Percentiles rank a stretch among this genome's conserved stretches.
These are phyloP conservation scores for Ogataea paraovalis DNA, from an alignment of 805 yeast species.

Conservation along the genomic window DNA sequence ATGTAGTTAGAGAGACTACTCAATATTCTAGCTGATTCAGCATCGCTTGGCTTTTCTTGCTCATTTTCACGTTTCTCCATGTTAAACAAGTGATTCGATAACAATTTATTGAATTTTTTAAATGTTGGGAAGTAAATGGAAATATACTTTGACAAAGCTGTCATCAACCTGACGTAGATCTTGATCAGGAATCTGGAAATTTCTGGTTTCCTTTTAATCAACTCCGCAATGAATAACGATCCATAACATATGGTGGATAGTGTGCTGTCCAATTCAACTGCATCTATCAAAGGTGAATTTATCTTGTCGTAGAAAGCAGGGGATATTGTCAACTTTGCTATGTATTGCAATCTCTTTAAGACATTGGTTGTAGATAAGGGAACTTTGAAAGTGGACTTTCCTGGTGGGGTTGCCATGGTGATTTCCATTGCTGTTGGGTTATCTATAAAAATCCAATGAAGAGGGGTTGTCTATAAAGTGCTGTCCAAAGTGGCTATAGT, in stretches of 20 bases:
- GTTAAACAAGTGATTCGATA: not conserved
- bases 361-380: not conserved
- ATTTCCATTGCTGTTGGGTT: too few species aligned
- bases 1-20: slow-evolving; percentile 28
- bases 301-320: slow-evolving; percentile 27
- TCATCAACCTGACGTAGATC: slow-evolving; percentile 2
- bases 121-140: not conserved
- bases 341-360: slow-evolving; percentile 12
- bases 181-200: slow-evolving; percentile 5
- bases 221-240: slow-evolving; percentile 25
- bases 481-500: too few species aligned
- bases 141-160: slow-evolving; percentile 2
- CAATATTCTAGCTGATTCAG: slow-evolving; percentile 15
- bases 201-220: slow-evolving; percentile 20
- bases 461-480: too few species aligned
- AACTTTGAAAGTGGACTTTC: not conserved
- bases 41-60: not conserved
- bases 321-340: slow-evolving; percentile 18
- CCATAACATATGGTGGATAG: slow-evolving; percentile 34
- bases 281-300: slow-evolving; percentile 23
- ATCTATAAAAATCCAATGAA: too few species aligned
- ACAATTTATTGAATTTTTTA: not conserved
- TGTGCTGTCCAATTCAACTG: slow-evolving; percentile 27
- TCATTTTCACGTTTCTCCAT: slow-evolving; percentile 3
- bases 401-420: not conserved